phyloP scores from a whole-genome alignment of 345 rosid genomes.

The Raphanus raphanistrum region DNA sequence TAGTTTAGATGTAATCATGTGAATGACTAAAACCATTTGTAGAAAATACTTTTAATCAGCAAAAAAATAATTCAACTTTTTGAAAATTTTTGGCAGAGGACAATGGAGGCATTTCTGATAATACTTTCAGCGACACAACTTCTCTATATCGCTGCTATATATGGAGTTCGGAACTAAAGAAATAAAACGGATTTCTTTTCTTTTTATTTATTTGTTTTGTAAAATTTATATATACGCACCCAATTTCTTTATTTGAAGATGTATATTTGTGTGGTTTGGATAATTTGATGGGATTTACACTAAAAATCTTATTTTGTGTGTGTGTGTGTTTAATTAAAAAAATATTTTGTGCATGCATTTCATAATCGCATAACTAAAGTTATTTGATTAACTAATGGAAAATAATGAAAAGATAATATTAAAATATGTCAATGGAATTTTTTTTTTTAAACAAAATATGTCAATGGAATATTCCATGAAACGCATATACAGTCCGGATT shows the following conservation, averaged over 20 bases:
- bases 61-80: background rate
- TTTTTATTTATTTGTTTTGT: background rate
- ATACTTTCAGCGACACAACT: constrained; percentile 87
- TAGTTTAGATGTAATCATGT: background rate
- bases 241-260: constrained; percentile 5
- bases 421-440: background rate
- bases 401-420: background rate
- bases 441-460: too few relatives aligned
- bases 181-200: background rate
- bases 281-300: constrained; percentile 11
- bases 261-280: constrained; percentile 32
- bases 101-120: constrained; percentile 92
- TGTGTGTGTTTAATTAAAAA: background rate
- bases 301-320: background rate
- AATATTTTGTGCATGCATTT: background rate
- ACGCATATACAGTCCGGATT: background rate
- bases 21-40: background rate
- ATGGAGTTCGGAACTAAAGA: constrained; percentile 42
- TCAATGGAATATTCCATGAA: background rate
- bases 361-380: background rate
- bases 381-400: background rate
- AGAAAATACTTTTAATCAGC: background rate
- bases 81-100: constrained; percentile 53
- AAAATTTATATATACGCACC: background rate
- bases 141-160: constrained; percentile 72